Conservation (phyloP, 2,329 filamentous ascomycete species). For the Ceratocystis alfenasii region DNA sequence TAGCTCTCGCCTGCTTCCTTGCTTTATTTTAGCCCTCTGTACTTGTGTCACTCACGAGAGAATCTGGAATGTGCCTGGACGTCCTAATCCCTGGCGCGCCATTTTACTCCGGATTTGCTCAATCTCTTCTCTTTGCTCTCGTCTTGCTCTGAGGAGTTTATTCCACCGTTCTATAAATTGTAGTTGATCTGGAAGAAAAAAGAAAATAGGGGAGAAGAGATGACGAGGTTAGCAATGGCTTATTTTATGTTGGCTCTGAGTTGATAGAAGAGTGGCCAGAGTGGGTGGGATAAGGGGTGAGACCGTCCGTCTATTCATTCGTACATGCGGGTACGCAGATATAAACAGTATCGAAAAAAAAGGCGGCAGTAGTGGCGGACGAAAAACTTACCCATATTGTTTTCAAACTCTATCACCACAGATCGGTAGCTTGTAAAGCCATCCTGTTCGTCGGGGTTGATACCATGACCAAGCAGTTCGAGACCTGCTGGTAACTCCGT, state of each 20-base stretch:
- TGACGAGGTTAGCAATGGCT: neutral
- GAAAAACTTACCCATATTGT: slow-evolving; percentile 1
- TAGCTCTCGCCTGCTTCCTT: neutral
- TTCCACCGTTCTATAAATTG: slow-evolving; percentile 4
- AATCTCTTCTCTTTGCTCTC: neutral
- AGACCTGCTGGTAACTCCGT: neutral
- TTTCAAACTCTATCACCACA: slow-evolving; percentile 16
- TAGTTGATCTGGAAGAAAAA: slow-evolving; percentile 1
- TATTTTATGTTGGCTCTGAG: neutral
- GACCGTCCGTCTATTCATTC: too few relatives aligned
- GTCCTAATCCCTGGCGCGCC: slow-evolving; percentile 9
- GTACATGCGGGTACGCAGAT: too few relatives aligned
- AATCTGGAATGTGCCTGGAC: neutral
- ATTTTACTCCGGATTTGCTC: neutral
- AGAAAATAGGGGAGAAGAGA: neutral
- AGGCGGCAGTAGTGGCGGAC: neutral
- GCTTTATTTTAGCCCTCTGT: neutral
- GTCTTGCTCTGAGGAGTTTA: neutral
- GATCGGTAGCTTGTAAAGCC: neutral
- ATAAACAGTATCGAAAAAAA: neutral
- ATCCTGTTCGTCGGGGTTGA: slow-evolving; percentile 13
- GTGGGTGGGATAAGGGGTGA: too few relatives aligned
- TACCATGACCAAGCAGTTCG: slow-evolving; percentile 6
- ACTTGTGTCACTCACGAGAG: slow-evolving; percentile 5
- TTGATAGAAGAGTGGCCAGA: too few relatives aligned